phyloP scores from a whole-genome alignment of 108 stramenopile species.

The Cyclotella sp. region DNA sequence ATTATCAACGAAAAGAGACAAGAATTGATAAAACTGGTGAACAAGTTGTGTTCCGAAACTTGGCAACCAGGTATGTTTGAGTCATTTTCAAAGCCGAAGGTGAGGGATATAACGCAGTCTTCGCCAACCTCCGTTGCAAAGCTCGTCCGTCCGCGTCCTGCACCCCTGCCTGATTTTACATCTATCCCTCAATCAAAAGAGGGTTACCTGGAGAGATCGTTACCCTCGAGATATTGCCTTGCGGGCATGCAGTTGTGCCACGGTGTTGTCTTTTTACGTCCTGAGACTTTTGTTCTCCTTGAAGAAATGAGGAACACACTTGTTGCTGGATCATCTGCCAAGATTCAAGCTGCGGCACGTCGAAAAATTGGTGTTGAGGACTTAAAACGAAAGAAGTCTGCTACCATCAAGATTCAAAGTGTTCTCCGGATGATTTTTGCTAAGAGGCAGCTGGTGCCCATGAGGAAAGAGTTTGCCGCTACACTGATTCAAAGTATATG shows the following conservation, averaged over 20 bases:
- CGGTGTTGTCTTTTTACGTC: slow-evolving; percentile 45
- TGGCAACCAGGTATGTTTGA: slow-evolving; percentile 54
- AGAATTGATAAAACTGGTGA: slow-evolving; percentile 45
- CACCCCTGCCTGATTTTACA: slow-evolving; percentile 16
- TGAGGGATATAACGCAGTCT: not conserved
- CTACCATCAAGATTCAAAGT: slow-evolving; percentile 40
- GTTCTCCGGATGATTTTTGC: slow-evolving; percentile 35
- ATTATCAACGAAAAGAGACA: slow-evolving; percentile 48
- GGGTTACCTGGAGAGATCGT: slow-evolving; percentile 25
- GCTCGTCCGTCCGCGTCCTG: slow-evolving; percentile 15
- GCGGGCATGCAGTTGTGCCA: slow-evolving; percentile 50
- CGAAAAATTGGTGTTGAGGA: slow-evolving; percentile 33
- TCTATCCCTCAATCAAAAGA: slow-evolving; percentile 44
- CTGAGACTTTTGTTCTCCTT: slow-evolving; percentile 31
- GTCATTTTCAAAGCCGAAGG: slow-evolving; percentile 35
- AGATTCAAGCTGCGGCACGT: slow-evolving; percentile 53
- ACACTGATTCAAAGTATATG: slow-evolving; percentile 78
- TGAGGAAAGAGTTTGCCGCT: slow-evolving; percentile 53
- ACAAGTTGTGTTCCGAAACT: slow-evolving; percentile 32
- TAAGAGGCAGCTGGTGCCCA: slow-evolving; percentile 30
- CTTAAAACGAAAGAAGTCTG: slow-evolving; percentile 24
- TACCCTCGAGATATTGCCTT: slow-evolving; percentile 42
- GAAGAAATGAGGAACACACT: slow-evolving; percentile 37
- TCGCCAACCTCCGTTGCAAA: not conserved
- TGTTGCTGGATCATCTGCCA: slow-evolving; percentile 46